Percentiles rank a stretch among this genome's conserved stretches.
Conservation (phyloP, 345 rosid genomes). For the Moricandia moricandioides region DNA sequence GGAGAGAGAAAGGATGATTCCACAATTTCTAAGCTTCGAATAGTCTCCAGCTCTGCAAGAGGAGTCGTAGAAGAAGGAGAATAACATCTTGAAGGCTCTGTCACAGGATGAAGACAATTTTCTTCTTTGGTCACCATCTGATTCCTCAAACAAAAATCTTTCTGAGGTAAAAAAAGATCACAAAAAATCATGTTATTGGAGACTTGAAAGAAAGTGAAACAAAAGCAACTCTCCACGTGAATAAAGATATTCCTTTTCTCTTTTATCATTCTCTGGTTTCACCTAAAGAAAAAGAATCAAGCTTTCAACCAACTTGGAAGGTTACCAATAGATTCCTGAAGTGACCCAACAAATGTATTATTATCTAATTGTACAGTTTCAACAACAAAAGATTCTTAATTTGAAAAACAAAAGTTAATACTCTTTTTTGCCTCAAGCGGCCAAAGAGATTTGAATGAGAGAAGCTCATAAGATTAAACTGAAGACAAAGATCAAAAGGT, state of each 20-base stretch:
- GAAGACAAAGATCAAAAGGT: background rate
- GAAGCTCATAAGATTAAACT: background rate
- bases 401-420: background rate
- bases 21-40: constrained; percentile 21
- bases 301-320: constrained; percentile 13
- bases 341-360: background rate
- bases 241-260: constrained; percentile 17
- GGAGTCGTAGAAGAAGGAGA: constrained; percentile 23
- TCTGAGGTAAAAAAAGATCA: background rate
- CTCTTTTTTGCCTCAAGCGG: constrained; percentile 15
- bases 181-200: background rate
- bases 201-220: background rate
- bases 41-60: constrained; percentile 18
- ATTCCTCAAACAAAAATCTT: background rate
- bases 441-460: constrained; percentile 21
- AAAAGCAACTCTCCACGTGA: constrained; percentile 14
- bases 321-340: constrained; percentile 16
- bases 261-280: constrained; percentile 15
- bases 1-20: constrained; percentile 21
- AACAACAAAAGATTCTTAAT: constrained; percentile 19
- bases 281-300: constrained; percentile 11
- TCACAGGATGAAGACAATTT: background rate
- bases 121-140: constrained; percentile 26
- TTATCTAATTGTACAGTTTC: constrained; percentile 32
- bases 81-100: constrained; percentile 11